Percentiles rank a stretch among this genome's conserved stretches.
These are phyloP conservation scores for Dothiorella sarmentorum DNA, from an alignment of 2,329 filamentous ascomycete genomes.

Conservation along the genomic window DNA sequence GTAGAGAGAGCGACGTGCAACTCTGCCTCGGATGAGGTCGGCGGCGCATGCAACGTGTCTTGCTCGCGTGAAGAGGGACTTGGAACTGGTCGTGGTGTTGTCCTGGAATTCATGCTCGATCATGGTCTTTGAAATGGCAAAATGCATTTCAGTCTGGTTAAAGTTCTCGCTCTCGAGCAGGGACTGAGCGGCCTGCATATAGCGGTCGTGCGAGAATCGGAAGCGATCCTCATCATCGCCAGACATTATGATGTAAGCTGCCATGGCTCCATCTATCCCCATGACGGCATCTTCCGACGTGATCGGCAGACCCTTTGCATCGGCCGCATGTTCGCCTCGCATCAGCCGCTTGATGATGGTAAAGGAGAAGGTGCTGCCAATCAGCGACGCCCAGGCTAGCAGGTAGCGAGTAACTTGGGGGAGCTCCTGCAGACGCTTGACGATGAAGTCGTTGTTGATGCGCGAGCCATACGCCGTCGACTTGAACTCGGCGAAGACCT, in stretches of 20 bases:
- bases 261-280: conserved; percentile 77
- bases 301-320: conserved; percentile 47
- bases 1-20: conserved; percentile 61
- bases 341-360: conserved; percentile 73
- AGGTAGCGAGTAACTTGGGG: conserved; percentile 72
- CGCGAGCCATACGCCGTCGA: conserved; percentile 74
- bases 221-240: conserved; percentile 85
- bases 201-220: conserved; percentile 82
- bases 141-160: conserved; percentile 78
- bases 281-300: conserved; percentile 65
- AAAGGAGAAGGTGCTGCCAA: conserved; percentile 83
- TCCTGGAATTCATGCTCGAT: conserved; percentile 62
- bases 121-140: conserved; percentile 77
- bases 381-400: conserved; percentile 78
- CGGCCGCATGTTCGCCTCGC: conserved; percentile 59
- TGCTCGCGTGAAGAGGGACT: conserved; percentile 65
- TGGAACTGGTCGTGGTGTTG: conserved; percentile 54
- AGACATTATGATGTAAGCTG: conserved; percentile 75
- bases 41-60: conserved; percentile 77
- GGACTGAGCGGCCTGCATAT: conserved; percentile 66
- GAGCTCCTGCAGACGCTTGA: conserved; percentile 71
- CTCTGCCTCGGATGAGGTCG: conserved; percentile 66
- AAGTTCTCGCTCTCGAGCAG: conserved; percentile 58
- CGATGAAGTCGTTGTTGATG: conserved; percentile 78
- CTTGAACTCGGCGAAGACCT: conserved; percentile 79